Evolutionary conservation across 2,329 filamentous ascomycete genomes (phyloP).

Genomic region (Sarocladiaceae sp.): DNA sequence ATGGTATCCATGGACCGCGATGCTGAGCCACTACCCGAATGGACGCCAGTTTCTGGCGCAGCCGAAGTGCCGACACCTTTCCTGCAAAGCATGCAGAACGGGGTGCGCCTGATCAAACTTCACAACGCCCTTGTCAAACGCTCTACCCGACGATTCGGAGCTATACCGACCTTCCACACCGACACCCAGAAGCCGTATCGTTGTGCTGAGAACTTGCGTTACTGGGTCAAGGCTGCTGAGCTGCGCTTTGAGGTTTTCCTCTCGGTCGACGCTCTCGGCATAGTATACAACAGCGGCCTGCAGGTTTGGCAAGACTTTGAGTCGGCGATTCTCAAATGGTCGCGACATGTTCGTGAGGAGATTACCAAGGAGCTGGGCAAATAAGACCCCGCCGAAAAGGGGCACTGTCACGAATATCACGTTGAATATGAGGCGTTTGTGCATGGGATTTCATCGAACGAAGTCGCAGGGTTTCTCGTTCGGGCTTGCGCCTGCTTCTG

Average conservation of each 20-base stretch:
- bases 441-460: neutral
- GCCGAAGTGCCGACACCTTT: conserved; percentile 63
- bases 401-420: conserved; percentile 7
- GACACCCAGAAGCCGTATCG: conserved; percentile 94
- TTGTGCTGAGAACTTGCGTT: conserved; percentile 86
- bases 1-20: conserved; percentile 65
- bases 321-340: conserved; percentile 76
- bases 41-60: conserved; percentile 43
- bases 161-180: conserved; percentile 83
- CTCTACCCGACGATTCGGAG: conserved; percentile 79
- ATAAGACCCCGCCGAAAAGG: conserved; percentile 9
- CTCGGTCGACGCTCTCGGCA: conserved; percentile 75
- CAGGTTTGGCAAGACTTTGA: conserved; percentile 79
- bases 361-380: conserved; percentile 59
- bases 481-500: too few species aligned
- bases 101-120: conserved; percentile 73
- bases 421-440: conserved; percentile 11
- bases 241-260: conserved; percentile 85
- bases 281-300: conserved; percentile 68
- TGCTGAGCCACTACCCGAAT: conserved; percentile 57
- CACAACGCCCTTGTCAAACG: conserved; percentile 86
- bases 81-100: conserved; percentile 66
- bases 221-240: conserved; percentile 94
- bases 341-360: conserved; percentile 73
- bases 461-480: too few species aligned